Percentiles rank a stretch among this genome's conserved stretches.
Evolutionary conservation across 2,329 filamentous ascomycete genomes (phyloP).

Genomic region (Dothideomycetes sp.): DNA sequence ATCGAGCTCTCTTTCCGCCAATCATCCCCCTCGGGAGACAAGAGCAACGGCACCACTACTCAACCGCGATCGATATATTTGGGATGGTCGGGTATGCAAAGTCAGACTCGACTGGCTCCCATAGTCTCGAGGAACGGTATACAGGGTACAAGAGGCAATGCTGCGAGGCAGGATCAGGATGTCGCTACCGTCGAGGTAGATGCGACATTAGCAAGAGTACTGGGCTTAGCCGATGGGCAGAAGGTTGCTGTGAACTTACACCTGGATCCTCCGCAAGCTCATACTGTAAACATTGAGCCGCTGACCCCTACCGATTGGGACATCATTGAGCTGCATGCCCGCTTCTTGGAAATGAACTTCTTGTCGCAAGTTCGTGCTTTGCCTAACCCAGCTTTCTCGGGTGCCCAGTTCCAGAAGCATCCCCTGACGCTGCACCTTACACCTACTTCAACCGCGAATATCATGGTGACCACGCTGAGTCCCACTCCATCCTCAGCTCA

Average conservation of each 20-base stretch:
- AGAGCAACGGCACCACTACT: slow-evolving; percentile 37
- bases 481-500: slow-evolving; percentile 59
- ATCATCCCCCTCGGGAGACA: slow-evolving; percentile 38
- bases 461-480: slow-evolving; percentile 73
- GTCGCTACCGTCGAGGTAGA: slow-evolving; percentile 75
- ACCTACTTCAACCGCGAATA: slow-evolving; percentile 89
- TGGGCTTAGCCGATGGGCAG: slow-evolving; percentile 73
- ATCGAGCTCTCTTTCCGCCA: slow-evolving; percentile 78
- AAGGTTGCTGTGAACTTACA: slow-evolving; percentile 66
- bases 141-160: slow-evolving; percentile 29
- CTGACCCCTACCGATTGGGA: slow-evolving; percentile 52
- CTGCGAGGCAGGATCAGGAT: slow-evolving; percentile 63
- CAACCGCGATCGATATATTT: slow-evolving; percentile 62
- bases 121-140: slow-evolving; percentile 68
- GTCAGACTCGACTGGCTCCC: slow-evolving; percentile 69
- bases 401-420: slow-evolving; percentile 53
- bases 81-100: slow-evolving; percentile 97
- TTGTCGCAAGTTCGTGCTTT: slow-evolving; percentile 86
- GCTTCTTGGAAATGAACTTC: slow-evolving; percentile 89
- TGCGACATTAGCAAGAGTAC: slow-evolving; percentile 65
- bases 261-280: slow-evolving; percentile 78
- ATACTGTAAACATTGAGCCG: slow-evolving; percentile 95
- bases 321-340: slow-evolving; percentile 92
- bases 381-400: slow-evolving; percentile 62
- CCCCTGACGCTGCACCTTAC: slow-evolving; percentile 87